Base-by-base conservation (phyloP, 2,329 filamentous ascomycete genomes). In the Ophiostoma australiae region DNA sequence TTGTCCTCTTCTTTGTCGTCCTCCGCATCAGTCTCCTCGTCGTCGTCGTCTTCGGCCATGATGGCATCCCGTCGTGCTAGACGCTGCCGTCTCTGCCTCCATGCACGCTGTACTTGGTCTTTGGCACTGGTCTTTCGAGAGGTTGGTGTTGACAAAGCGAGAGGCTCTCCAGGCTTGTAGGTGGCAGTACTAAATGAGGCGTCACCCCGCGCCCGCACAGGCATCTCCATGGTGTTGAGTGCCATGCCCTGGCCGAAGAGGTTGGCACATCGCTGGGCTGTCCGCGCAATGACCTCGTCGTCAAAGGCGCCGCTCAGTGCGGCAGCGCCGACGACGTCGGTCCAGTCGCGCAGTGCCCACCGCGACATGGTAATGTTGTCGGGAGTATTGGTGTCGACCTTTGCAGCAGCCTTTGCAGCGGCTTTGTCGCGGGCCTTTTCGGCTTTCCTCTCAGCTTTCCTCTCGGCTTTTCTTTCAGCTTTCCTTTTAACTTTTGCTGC, bases 231-330 rank as follows among this genome's bases (percentile, higher is more conserved):
- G 0, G 82, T 86, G 33, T 85, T 83, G 71, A 93, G 84, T 1
- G 82, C 80, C 86, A 95, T 93, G 33, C 85, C 82, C 79, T 95
- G 87, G 0, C 85, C 86, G 75, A 97, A 97, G 0, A 97, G 81
- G 66, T 86, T 82, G 2, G 90, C 87, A 76, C 94, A 98, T 68
- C 94, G 86, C 76, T 89, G 84, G 1, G 90, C 86, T 0, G 93
- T 86, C 39, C 91, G 86, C 69, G 88, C 85, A 15, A 97, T 80
- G 0, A 89, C 90, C 0, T 81, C 79, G 0, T 83, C 79, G 1
- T 90, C 82, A 79, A 93, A 94, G 0, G 91, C 92, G 1, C 86
- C 86, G 68, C 96, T 80, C 0, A 91, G 86, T 2, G 94, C 94
- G 0, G 93, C 84, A 0, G 93, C 84, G 0, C 91, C 91, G 37